Percentiles rank a stretch among this genome's conserved stretches.
These are phyloP conservation scores for Exophiala lecanii-corni DNA, from an alignment of 2,329 filamentous ascomycete species.

Conservation along the genomic window DNA sequence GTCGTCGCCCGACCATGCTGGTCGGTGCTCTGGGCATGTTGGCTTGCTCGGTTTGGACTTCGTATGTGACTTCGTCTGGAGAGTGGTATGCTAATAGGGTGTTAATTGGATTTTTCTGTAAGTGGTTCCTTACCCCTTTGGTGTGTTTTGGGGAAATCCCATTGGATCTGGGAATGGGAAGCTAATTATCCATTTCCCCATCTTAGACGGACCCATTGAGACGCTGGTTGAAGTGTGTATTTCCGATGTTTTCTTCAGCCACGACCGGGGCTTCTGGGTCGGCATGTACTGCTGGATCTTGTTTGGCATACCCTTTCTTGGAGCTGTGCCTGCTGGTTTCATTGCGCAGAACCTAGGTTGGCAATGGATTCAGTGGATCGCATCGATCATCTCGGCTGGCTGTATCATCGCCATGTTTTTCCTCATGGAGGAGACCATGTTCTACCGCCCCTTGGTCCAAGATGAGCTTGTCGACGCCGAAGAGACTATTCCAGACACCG, in stretches of 20 bases:
- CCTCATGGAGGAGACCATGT: constrained; percentile 48
- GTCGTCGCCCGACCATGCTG: constrained; percentile 7
- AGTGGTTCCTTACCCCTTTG: no score
- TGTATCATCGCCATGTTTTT: constrained; percentile 49
- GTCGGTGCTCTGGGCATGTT: constrained; percentile 9
- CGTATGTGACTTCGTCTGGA: constrained; percentile 40
- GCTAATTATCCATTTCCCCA: no score
- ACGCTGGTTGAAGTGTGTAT: constrained; percentile 45
- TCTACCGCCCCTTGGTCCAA: constrained; percentile 10
- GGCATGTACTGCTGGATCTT: constrained; percentile 52
- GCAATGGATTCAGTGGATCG: constrained; percentile 52
- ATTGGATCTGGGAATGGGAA: no score
- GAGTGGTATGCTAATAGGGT: constrained; percentile 46
- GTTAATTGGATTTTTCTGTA: constrained; percentile 44
- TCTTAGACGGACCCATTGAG: constrained; percentile 47
- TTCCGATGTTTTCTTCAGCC: constrained; percentile 43
- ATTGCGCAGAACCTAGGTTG: constrained; percentile 47
- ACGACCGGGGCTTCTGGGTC: constrained; percentile 54
- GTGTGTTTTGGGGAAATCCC: no score
- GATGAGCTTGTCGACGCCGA: constrained; percentile 8
- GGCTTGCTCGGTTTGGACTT: constrained; percentile 36
- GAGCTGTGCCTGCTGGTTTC: constrained; percentile 47
- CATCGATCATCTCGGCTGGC: constrained; percentile 45
- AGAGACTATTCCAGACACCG: no score
- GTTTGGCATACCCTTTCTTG: constrained; percentile 41